Conservation (phyloP, 176 grass and related monocot species). For the Elymus sibiricus region DNA sequence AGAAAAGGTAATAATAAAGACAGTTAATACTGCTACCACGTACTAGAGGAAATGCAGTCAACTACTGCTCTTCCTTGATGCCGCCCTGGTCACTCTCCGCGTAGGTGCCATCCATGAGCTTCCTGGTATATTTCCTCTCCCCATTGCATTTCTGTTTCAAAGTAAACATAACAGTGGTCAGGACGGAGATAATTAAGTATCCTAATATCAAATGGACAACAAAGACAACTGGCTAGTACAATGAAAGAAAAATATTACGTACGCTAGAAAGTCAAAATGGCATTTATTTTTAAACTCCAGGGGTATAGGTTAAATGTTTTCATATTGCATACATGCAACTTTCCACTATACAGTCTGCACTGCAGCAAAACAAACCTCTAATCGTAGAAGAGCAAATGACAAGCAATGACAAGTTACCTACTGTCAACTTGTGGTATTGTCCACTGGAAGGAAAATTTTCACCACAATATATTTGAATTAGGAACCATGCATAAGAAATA, state of each 20-base stretch:
- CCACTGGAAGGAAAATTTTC: no score
- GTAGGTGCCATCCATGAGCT: conserved; percentile 67
- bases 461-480: no score
- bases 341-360: not conserved
- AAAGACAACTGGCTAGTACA: not conserved
- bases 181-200: not conserved
- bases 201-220: not conserved
- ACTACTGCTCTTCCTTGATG: conserved; percentile 34
- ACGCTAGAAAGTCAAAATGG: no score
- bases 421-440: no score
- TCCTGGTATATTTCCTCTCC: conserved; percentile 66
- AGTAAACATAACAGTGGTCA: not conserved
- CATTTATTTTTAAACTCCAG: no score
- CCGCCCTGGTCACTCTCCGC: conserved; percentile 47
- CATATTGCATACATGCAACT: no score
- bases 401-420: no score
- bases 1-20: not conserved
- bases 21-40: not conserved
- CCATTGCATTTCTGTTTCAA: conserved; percentile 47
- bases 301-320: not conserved
- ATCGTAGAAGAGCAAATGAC: no score
- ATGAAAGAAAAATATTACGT: not conserved
- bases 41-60: not conserved
- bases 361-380: no score
- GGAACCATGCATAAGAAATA: no score